A percentile compares a stretch with the other conserved stretches of the same genome.
Conservation (phyloP, 495 filamentous ascomycete species). For the Daldinia childiae region DNA sequence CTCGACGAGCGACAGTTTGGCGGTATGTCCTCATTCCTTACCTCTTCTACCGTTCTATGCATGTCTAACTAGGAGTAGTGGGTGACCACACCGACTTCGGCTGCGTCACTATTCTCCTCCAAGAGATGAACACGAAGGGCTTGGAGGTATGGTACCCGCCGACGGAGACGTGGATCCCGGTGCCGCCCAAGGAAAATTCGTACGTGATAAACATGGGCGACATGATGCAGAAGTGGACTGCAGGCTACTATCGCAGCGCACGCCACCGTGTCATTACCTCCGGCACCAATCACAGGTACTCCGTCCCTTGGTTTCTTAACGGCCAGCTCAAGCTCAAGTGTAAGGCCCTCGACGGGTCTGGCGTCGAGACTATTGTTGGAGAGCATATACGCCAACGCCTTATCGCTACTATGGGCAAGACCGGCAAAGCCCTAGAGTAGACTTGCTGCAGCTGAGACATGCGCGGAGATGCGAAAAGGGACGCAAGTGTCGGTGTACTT, state of each 20-base stretch:
- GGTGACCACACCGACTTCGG: constrained; percentile 51
- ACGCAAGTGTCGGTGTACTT: not conserved
- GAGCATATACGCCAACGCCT: constrained; percentile 38
- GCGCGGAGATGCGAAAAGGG: not conserved
- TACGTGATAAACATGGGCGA: constrained; percentile 60
- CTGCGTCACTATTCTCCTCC: constrained; percentile 54
- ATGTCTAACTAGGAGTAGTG: constrained; percentile 33
- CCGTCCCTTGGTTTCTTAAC: constrained; percentile 33
- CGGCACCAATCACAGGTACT: constrained; percentile 32
- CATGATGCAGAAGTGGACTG: constrained; percentile 40
- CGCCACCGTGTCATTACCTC: constrained; percentile 39
- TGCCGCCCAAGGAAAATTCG: constrained; percentile 49
- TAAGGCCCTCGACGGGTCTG: constrained; percentile 35
- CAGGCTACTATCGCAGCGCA: constrained; percentile 36
- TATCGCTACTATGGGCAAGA: constrained; percentile 33
- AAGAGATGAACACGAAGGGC: constrained; percentile 53
- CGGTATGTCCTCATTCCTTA: constrained; percentile 20
- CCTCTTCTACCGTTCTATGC: not conserved
- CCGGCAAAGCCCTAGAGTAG: constrained; percentile 34
- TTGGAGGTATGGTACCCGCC: constrained; percentile 56
- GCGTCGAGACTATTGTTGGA: constrained; percentile 36
- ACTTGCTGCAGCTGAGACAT: not conserved
- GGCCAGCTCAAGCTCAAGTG: constrained; percentile 36
- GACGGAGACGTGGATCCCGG: constrained; percentile 52
- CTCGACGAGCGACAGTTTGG: constrained; percentile 55